phyloP scores from a whole-genome alignment of 305 asterid genomes.

The Solanum hybrid region DNA sequence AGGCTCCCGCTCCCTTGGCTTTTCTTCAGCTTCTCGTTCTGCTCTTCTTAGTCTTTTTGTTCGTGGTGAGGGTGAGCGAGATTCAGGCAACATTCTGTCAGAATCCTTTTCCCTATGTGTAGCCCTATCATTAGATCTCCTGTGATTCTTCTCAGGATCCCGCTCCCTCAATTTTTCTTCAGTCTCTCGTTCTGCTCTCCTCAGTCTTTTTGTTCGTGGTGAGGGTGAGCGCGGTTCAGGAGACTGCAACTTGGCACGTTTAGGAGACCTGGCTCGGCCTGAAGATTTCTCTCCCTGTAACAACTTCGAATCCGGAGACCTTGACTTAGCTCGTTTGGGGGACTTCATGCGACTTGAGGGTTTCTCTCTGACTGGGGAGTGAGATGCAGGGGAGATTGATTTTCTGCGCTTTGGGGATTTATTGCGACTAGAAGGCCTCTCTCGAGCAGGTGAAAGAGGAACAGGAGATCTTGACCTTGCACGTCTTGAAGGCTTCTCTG shows the following conservation, averaged over 20 bases:
- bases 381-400: slow-evolving; percentile 36
- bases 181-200: slow-evolving; percentile 35
- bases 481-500: slow-evolving; percentile 36
- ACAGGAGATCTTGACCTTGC: slow-evolving; percentile 55
- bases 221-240: slow-evolving; percentile 40
- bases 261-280: slow-evolving; percentile 40
- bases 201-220: slow-evolving; percentile 55
- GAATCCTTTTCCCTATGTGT: slow-evolving; percentile 34
- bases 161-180: slow-evolving; percentile 37
- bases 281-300: slow-evolving; percentile 20
- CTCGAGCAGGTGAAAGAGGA: slow-evolving; percentile 42
- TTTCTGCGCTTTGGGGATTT: slow-evolving; percentile 41
- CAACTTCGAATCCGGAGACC: slow-evolving; percentile 40
- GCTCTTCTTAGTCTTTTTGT: slow-evolving; percentile 58
- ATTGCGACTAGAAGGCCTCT: slow-evolving; percentile 33
- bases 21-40: slow-evolving; percentile 38
- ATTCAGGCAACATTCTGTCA: slow-evolving; percentile 22
- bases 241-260: slow-evolving; percentile 29
- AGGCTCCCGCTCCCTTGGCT: slow-evolving; percentile 28
- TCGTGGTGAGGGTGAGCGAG: slow-evolving; percentile 57
- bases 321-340: slow-evolving; percentile 35
- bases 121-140: slow-evolving; percentile 32
- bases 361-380: slow-evolving; percentile 42
- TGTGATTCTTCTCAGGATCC: slow-evolving; percentile 35
- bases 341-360: slow-evolving; percentile 35